Base-by-base conservation (phyloP, 2,329 filamentous ascomycete species). In the Epichloe scottii region DNA sequence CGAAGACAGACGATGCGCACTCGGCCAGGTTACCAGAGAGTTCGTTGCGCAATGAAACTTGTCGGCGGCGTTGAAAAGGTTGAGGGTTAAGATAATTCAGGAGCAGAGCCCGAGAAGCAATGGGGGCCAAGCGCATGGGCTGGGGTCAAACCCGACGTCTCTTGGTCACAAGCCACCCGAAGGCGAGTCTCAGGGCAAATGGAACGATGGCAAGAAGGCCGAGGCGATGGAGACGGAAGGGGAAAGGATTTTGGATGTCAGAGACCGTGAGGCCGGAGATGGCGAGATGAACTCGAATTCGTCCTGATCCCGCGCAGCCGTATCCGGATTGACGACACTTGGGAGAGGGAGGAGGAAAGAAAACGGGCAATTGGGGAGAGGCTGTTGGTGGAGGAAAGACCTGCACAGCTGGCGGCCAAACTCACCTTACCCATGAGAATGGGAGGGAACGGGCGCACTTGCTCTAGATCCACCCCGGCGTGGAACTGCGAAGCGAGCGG, bases 371-470 rank as follows among this genome's bases (percentile, higher is more conserved):
- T 65, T 62, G 65, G 66, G 62, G 60, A 60, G 65, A 67, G 63
- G 63, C 62, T 56, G 59, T 62, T 62, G 64, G 64, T 66, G 65
- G 64, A 66, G 62, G 62, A 67, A 67, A 60, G 62, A 67, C 64
- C 63, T 68, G 62, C 65, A 62, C 58, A 61, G 59, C 64, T 66
- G 62, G 62, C 60, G 58, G 57, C 56, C 59, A 64, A 70, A 71
- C 67, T 71, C 60, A 62, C 68, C 68, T 71, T 59, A 71, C 68
- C 68, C 68, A 71, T 62, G 62, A 64, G 55, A 63, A 65, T 62
- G 46, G 61, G 62, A 60, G 66, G 62, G 63, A 67, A 67, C 64
- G 64, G 64, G 61, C 59, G 57, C 49, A 51, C 49, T 66, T 19
- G 51, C 38, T 3, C 52, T 66, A 66, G 19, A 42, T 10, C 12